Evolutionary conservation across 805 yeast genomes (phyloP).

Genomic region (Candida fluviatilis): DNA sequence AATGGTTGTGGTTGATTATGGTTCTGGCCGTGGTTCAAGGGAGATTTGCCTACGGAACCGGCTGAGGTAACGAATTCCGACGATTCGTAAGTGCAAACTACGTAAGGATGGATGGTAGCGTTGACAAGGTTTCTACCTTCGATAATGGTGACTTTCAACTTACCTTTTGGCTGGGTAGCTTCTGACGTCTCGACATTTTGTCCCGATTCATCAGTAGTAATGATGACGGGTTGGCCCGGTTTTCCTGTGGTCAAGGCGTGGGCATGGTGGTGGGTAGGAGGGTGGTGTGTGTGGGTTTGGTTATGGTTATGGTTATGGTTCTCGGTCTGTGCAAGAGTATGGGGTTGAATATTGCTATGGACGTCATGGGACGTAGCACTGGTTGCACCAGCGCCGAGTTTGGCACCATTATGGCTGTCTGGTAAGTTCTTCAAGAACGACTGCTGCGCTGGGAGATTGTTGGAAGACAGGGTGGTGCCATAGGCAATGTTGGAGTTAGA

Average conservation of each 20-base stretch:
- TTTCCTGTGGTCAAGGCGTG: slow-evolving; percentile 3
- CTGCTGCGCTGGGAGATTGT: slow-evolving; percentile 14
- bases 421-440: slow-evolving; percentile 4
- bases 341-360: background rate
- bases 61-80: slow-evolving; percentile 89
- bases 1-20: slow-evolving; percentile 6
- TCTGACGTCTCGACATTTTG: slow-evolving; percentile 23
- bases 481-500: slow-evolving; percentile 59
- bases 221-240: slow-evolving; percentile 22
- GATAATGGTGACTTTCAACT: slow-evolving; percentile 71
- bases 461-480: slow-evolving; percentile 47
- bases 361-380: too few species aligned
- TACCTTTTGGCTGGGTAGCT: slow-evolving; percentile 64
- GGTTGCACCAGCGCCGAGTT: too few species aligned
- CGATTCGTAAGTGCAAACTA: slow-evolving; percentile 87
- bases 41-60: slow-evolving; percentile 39
- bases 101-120: slow-evolving; percentile 70
- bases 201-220: slow-evolving; percentile 41
- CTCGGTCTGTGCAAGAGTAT: too few species aligned
- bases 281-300: too few species aligned
- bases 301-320: too few species aligned
- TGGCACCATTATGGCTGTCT: too few species aligned
- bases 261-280: background rate
- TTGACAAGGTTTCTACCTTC: slow-evolving; percentile 69
- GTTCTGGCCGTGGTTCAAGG: slow-evolving; percentile 9